These are phyloP conservation scores for Apiospora saccharicola DNA, from an alignment of 2,329 filamentous ascomycete genomes.

Conservation along the genomic window DNA sequence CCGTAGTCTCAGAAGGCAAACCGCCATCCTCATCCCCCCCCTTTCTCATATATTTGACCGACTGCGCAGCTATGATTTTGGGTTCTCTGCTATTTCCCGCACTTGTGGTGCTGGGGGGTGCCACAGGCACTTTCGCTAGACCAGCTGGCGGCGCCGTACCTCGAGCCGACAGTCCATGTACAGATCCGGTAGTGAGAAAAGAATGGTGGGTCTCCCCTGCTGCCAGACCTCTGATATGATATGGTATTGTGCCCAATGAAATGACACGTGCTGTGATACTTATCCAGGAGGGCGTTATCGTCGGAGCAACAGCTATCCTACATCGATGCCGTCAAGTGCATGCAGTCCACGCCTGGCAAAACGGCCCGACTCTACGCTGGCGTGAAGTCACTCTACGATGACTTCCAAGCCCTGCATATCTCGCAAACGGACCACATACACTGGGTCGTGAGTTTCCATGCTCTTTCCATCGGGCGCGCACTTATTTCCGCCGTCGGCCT, in stretches of 20 bases:
- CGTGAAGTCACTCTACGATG: conserved; percentile 51
- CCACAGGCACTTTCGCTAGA: neutral
- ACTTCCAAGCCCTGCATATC: conserved; percentile 53
- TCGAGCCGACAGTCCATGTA: neutral
- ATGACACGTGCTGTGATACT: neutral
- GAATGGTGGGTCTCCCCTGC: neutral
- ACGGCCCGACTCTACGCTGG: conserved; percentile 43
- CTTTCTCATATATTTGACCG: neutral
- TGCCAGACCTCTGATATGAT: too few relatives aligned
- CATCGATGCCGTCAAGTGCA: conserved; percentile 49
- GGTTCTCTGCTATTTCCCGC: neutral
- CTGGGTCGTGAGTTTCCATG: conserved; percentile 27
- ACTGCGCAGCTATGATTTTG: neutral
- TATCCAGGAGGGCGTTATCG: conserved; percentile 23
- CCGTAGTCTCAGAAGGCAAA: neutral
- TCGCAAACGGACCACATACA: conserved; percentile 49
- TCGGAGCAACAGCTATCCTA: conserved; percentile 43
- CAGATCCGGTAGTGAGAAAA: neutral
- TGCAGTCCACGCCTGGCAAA: conserved; percentile 43
- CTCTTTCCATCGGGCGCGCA: neutral
- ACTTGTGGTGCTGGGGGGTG: neutral
- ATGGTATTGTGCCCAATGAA: neutral
- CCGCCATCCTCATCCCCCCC: neutral
- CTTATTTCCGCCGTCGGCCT: neutral
- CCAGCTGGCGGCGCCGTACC: neutral